These are phyloP conservation scores for Curvularia eragrostidis DNA, from an alignment of 2,329 filamentous ascomycete species.

Conservation along the genomic window DNA sequence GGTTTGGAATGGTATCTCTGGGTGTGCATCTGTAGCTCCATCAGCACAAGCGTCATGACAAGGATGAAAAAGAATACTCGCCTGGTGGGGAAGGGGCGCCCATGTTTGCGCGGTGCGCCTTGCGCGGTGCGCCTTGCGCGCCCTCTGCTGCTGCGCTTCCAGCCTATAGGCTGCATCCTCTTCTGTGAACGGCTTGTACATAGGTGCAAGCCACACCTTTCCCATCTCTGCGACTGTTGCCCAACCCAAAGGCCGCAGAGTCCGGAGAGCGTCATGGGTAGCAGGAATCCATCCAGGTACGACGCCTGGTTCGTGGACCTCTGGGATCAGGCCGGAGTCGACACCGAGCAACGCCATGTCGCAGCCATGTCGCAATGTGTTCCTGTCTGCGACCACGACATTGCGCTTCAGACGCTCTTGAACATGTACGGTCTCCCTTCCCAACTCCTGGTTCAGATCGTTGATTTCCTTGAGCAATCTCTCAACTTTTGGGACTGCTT, in stretches of 20 bases:
- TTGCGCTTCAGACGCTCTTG: not conserved
- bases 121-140: not conserved
- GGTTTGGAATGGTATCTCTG: not conserved
- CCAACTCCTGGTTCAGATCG: slow-evolving; percentile 6
- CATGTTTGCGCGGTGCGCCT: not conserved
- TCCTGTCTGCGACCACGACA: not conserved
- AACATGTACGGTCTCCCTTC: not conserved
- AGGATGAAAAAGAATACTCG: not conserved
- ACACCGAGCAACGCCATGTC: not conserved
- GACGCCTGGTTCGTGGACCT: not conserved
- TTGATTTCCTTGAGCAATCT: not conserved
- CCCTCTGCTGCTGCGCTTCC: not conserved
- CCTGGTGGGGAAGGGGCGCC: not conserved
- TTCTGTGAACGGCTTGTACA: slow-evolving; percentile 14
- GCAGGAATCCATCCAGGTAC: not conserved
- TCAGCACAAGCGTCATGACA: not conserved
- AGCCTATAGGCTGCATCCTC: slow-evolving; percentile 9
- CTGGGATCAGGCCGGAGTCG: not conserved
- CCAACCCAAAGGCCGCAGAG: slow-evolving; percentile 9
- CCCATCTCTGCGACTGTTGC: not conserved
- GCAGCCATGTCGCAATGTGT: not conserved
- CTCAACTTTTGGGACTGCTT: slow-evolving; percentile 1
- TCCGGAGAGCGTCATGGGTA: slow-evolving; percentile 6
- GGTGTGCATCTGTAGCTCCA: not conserved
- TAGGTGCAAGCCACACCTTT: slow-evolving; percentile 11